A percentile compares a stretch with the other conserved stretches of the same genome.
These are phyloP conservation scores for Theobroma grandiflorum DNA, from an alignment of 441 rosid species.

Conservation along the genomic window DNA sequence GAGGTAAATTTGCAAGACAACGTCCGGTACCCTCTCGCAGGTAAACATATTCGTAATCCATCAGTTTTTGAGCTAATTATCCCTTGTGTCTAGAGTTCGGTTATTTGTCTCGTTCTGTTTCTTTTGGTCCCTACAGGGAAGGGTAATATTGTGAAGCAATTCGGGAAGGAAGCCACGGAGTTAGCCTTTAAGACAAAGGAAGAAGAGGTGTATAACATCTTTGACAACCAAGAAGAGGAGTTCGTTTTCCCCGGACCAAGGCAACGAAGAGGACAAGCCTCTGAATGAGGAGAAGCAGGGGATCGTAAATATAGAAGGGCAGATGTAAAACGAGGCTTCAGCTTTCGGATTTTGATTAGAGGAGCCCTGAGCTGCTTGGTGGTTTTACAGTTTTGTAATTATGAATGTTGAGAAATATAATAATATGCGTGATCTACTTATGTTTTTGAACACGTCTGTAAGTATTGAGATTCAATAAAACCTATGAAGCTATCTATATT, in stretches of 20 bases:
- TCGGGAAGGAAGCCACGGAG: constrained; percentile 57
- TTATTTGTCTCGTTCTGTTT: background rate
- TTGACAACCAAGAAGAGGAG: constrained; percentile 46
- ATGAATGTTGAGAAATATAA: too few species aligned
- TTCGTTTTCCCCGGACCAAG: constrained; percentile 56
- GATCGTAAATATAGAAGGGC: background rate
- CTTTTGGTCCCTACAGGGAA: constrained; percentile 31
- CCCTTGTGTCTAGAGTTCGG: background rate
- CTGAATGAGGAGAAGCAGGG: background rate
- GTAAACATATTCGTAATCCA: constrained; percentile 7
- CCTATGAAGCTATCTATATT: too few species aligned
- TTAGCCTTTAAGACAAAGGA: constrained; percentile 42
- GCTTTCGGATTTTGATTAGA: background rate
- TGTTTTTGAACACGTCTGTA: too few species aligned
- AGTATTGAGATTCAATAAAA: too few species aligned
- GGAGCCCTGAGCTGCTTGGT: background rate
- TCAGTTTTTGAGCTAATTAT: too few species aligned
- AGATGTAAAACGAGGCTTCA: background rate
- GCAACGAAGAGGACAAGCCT: constrained; percentile 26
- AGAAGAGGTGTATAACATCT: constrained; percentile 49
- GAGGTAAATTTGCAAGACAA: constrained; percentile 55
- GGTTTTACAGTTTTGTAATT: too few species aligned
- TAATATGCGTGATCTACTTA: too few species aligned
- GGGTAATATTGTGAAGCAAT: constrained; percentile 39
- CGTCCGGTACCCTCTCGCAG: constrained; percentile 46